These are phyloP conservation scores for Torulaspora microellipsoides DNA, from an alignment of 805 yeast species.

Conservation along the genomic window DNA sequence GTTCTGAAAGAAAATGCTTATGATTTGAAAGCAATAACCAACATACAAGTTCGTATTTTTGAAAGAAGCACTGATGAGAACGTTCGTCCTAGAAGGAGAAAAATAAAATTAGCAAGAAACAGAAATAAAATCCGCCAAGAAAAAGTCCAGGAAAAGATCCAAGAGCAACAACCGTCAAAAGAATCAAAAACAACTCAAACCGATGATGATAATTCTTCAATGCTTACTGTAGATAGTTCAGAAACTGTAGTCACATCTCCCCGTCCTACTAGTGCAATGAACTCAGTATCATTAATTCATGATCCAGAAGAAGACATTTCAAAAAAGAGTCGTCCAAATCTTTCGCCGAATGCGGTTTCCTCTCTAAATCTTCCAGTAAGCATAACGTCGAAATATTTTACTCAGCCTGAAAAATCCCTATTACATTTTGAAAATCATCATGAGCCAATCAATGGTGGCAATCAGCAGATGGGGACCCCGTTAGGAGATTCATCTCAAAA, in stretches of 20 bases:
- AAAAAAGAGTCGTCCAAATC: neutral
- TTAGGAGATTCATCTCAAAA: slow-evolving; percentile 6
- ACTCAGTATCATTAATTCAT: neutral
- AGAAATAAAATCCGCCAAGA: neutral
- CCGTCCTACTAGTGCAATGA: neutral
- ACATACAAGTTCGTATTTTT: slow-evolving; percentile 31
- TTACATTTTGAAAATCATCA: slow-evolving; percentile 2
- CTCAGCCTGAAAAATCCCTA: slow-evolving; percentile 6
- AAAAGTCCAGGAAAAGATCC: no score
- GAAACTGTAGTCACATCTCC: slow-evolving; percentile 7
- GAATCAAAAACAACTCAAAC: neutral
- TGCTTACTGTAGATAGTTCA: neutral
- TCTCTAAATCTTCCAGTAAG: slow-evolving; percentile 9
- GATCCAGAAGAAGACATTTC: neutral
- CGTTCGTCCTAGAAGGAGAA: slow-evolving; percentile 30
- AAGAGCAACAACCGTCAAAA: neutral
- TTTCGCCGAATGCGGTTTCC: neutral
- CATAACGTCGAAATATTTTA: slow-evolving; percentile 8
- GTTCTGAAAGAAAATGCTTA: slow-evolving; percentile 23
- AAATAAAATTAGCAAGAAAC: slow-evolving; percentile 20
- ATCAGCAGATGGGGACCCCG: neutral
- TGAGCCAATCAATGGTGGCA: neutral
- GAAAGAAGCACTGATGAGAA: slow-evolving; percentile 30
- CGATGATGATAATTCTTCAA: neutral
- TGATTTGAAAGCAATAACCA: slow-evolving; percentile 27